Conservation (phyloP, 139 green algal genomes). For the Chlorella sorokiniana region DNA sequence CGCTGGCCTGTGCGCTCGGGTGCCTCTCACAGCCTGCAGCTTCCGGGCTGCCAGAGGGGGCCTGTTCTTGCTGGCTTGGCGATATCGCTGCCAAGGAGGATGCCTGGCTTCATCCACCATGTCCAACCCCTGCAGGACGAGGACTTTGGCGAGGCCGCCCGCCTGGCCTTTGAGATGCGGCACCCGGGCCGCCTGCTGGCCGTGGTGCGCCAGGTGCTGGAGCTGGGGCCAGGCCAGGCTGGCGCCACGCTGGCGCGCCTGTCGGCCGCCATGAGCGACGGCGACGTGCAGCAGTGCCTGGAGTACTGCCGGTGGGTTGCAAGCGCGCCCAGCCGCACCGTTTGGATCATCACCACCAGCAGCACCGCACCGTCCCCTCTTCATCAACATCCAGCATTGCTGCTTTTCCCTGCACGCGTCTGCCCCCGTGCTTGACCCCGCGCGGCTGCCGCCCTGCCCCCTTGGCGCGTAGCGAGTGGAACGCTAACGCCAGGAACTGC, state of each 20-base stretch:
- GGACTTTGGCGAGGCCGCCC: conserved; percentile 71
- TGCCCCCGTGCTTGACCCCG: not conserved
- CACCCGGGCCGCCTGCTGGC: conserved; percentile 80
- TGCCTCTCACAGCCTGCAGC: no score
- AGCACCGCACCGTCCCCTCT: no score
- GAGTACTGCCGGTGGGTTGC: conserved; percentile 9
- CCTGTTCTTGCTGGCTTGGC: no score
- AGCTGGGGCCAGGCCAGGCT: conserved; percentile 1
- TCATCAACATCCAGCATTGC: not conserved
- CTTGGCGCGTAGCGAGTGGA: conserved; percentile 87
- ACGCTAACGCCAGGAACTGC: conserved; percentile 87
- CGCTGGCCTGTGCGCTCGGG: no score
- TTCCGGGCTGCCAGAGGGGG: no score
- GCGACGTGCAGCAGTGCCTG: conserved; percentile 32
- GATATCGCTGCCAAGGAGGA: no score
- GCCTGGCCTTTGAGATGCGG: conserved; percentile 83
- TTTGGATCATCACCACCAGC: not conserved
- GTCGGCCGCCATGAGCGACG: not conserved
- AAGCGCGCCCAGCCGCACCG: not conserved
- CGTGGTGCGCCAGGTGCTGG: conserved; percentile 56
- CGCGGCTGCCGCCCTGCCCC: conserved; percentile 48
- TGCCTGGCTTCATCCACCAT: conserved; percentile 20
- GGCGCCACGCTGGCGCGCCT: conserved; percentile 15
- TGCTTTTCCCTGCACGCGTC: not conserved
- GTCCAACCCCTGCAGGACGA: conserved; percentile 50